phyloP scores from a whole-genome alignment of 805 yeast species.

The Kodamaea hsintzibuensis region DNA sequence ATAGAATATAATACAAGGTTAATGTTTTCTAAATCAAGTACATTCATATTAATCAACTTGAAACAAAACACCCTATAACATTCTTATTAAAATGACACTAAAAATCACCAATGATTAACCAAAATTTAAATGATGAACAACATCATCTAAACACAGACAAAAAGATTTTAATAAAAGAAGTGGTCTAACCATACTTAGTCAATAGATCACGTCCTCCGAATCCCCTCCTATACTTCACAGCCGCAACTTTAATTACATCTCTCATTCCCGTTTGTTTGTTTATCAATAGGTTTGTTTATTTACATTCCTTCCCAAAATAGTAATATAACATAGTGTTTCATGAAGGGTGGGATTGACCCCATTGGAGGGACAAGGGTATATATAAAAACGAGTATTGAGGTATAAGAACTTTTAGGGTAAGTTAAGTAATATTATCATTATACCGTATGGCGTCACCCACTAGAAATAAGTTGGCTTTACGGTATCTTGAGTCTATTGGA shows the following conservation, averaged over 20 bases:
- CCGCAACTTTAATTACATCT: background rate
- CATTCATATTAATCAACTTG: too few relatives aligned
- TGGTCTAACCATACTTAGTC: background rate
- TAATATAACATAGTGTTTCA: background rate
- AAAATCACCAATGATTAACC: too few relatives aligned
- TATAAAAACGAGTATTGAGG: background rate
- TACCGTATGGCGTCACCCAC: slow-evolving; percentile 12
- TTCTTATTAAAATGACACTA: too few relatives aligned
- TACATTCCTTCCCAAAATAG: slow-evolving; percentile 6
- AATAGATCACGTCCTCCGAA: background rate
- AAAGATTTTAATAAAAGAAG: too few relatives aligned
- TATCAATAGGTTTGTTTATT: background rate
- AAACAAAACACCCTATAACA: too few relatives aligned
- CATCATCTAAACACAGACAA: too few relatives aligned
- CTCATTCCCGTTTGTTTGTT: background rate
- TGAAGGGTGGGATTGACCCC: background rate
- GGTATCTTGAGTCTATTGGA: slow-evolving; percentile 36
- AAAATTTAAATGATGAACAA: too few relatives aligned
- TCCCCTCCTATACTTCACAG: background rate
- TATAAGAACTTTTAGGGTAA: background rate
- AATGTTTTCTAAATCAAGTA: too few relatives aligned
- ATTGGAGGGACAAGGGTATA: background rate
- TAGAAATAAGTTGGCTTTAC: slow-evolving; percentile 29
- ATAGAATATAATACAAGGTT: too few relatives aligned
- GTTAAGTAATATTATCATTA: background rate